Base-by-base conservation (phyloP, 176 grass and related monocot genomes). In the Ensete ventricosum region DNA sequence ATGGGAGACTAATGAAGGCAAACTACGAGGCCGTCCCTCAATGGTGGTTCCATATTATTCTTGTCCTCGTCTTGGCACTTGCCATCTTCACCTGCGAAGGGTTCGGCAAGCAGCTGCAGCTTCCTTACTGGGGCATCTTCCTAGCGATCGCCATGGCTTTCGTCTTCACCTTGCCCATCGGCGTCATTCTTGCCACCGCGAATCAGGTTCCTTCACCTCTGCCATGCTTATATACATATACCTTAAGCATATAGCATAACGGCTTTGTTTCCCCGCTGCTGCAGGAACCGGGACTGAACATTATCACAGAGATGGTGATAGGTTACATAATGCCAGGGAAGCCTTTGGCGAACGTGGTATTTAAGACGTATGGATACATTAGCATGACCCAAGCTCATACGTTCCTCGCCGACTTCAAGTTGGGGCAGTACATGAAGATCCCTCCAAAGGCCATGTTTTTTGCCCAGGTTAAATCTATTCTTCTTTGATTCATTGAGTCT, bases 21-120 rank as follows among this genome's bases (percentile, higher is more conserved):
- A 92, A 90, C 81, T 92, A 96, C 64, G 78, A 81, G 23, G 71
- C 13, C 1, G 89, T 96, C 53, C 93, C 93, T 14, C 79, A 86
- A 65, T 96, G 93, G 93, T 96, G 93, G 93, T 96, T 96, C 73
- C 82, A 92, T 11, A 52, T 83, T 26, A 76, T 96, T 64, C 76
- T 96, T 5, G 64, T 86, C 9, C 21, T 77, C 0, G 85, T 88
- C 26, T 55, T 86, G 0, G 85, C 67, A 9, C 79, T 86, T 19
- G 82, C 84, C 12, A 89, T 19, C 83, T 85, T 55, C 52, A 76
- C 93, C 62, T 96, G 93, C 54, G 89, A 96, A 71, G 87, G 87
- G 8, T 92, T 85, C 64, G 82, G 84, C 11, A 29, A 78, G 14
- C 84, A 96, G 82, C 86, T 96, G 52, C 92, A 96, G 78, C 78